Conservation (phyloP, 192 early-diverging fungal species). For the Oehlia diaphana region DNA sequence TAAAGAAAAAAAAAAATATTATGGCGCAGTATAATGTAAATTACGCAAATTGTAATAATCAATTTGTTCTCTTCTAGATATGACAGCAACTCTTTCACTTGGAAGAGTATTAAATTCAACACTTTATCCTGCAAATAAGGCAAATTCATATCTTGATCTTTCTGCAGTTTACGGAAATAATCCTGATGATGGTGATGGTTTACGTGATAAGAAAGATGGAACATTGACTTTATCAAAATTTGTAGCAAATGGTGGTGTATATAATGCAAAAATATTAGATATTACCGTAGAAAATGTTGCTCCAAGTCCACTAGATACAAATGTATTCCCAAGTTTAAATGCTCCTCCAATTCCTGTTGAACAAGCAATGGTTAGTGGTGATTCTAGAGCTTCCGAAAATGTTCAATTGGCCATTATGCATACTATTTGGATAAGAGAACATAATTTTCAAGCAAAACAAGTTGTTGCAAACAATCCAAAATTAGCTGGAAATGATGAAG, state of each 20-base stretch:
- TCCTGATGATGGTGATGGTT: too few relatives aligned
- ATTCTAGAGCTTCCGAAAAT: slow-evolving; percentile 8
- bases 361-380: slow-evolving; percentile 18
- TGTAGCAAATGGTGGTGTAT: slow-evolving; percentile 10
- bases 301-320: not conserved
- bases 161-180: not conserved
- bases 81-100: slow-evolving; percentile 1
- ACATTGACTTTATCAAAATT: not conserved
- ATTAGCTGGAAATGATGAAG: slow-evolving; percentile 2
- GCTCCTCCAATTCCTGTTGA: not conserved
- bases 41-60: too few relatives aligned
- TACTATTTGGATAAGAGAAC: slow-evolving; percentile 17
- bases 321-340: not conserved
- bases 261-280: not conserved
- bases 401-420: slow-evolving; percentile 2
- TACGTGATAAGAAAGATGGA: not conserved
- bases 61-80: not conserved
- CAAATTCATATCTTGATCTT: slow-evolving; percentile 8
- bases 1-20: not conserved
- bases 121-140: not conserved
- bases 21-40: too few relatives aligned
- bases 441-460: not conserved
- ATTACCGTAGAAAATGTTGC: not conserved
- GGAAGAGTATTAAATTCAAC: not conserved
- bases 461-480: not conserved